A percentile compares a stretch with the other conserved stretches of the same genome.
phyloP scores from a whole-genome alignment of 441 rosid genomes.

The Gossypium trilobum region DNA sequence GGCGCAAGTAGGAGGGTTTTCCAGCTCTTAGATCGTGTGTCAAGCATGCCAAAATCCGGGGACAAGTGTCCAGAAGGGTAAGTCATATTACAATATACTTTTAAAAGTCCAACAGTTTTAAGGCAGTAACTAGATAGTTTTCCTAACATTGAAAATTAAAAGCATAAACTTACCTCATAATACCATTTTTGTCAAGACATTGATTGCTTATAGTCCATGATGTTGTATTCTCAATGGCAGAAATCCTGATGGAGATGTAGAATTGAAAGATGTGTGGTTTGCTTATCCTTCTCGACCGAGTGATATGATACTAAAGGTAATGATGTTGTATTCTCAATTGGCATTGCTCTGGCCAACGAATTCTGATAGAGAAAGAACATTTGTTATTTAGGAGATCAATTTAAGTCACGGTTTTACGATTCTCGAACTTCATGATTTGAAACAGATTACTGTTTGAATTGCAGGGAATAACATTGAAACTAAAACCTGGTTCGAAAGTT shows the following conservation, averaged over 20 bases:
- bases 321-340: too few relatives aligned
- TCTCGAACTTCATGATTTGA: neutral
- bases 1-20: constrained; percentile 92
- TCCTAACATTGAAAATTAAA: neutral
- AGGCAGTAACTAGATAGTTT: neutral
- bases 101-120: neutral
- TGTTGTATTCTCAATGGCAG: constrained; percentile 27
- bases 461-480: constrained; percentile 79
- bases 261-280: constrained; percentile 81
- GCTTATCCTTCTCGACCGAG: constrained; percentile 92
- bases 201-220: neutral
- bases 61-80: constrained; percentile 68
- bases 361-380: neutral
- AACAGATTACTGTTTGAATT: constrained; percentile 7
- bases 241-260: constrained; percentile 80
- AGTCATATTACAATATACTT: constrained; percentile 18
- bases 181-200: neutral
- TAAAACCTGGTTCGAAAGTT: constrained; percentile 73
- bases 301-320: constrained; percentile 86
- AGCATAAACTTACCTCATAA: neutral
- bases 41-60: constrained; percentile 72
- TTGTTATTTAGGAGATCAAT: neutral
- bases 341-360: neutral
- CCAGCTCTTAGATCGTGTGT: constrained; percentile 79
- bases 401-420: neutral